A percentile compares a stretch with the other conserved stretches of the same genome.
Evolutionary conservation across 2,329 filamentous ascomycete species (phyloP).

Genomic region (Podosphaera xanthii): DNA sequence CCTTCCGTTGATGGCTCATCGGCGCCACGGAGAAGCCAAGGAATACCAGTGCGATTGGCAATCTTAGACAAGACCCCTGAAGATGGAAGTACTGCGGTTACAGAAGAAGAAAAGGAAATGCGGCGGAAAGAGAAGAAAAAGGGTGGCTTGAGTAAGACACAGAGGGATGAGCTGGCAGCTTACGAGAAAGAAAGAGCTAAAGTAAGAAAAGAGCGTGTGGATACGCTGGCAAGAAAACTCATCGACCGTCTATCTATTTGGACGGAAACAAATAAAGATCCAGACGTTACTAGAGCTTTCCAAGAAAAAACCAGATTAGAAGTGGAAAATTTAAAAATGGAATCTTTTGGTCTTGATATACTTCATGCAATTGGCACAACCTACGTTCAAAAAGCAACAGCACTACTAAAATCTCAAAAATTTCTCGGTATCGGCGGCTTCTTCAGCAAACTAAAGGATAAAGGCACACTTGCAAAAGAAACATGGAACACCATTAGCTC

Average conservation of each 20-base stretch:
- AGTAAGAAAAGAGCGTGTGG: slow-evolving; percentile 73
- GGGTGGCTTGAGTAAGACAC: slow-evolving; percentile 66
- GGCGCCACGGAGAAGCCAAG: slow-evolving; percentile 18
- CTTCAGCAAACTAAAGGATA: slow-evolving; percentile 83
- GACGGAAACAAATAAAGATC: slow-evolving; percentile 87
- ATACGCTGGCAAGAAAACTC: slow-evolving; percentile 64
- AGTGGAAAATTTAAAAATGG: slow-evolving; percentile 97
- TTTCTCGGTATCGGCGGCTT: slow-evolving; percentile 92
- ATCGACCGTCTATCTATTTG: slow-evolving; percentile 77
- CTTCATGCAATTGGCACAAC: slow-evolving; percentile 83
- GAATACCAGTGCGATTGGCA: slow-evolving; percentile 57
- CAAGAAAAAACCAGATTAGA: slow-evolving; percentile 85
- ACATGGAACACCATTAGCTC: slow-evolving; percentile 96
- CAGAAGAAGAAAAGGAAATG: slow-evolving; percentile 51
- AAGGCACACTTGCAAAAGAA: slow-evolving; percentile 89
- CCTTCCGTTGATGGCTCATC: slow-evolving; percentile 19
- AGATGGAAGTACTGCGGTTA: slow-evolving; percentile 41
- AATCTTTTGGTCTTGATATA: slow-evolving; percentile 91
- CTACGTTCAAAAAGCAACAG: slow-evolving; percentile 70
- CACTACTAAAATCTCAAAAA: slow-evolving; percentile 83
- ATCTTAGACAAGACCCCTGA: slow-evolving; percentile 79
- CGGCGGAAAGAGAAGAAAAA: slow-evolving; percentile 78
- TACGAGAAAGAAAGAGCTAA: slow-evolving; percentile 69
- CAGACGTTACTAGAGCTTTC: slow-evolving; percentile 71
- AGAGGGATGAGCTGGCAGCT: slow-evolving; percentile 72